Conservation (phyloP, 2,329 filamentous ascomycete genomes). For the Trichoderma semiorbis region DNA sequence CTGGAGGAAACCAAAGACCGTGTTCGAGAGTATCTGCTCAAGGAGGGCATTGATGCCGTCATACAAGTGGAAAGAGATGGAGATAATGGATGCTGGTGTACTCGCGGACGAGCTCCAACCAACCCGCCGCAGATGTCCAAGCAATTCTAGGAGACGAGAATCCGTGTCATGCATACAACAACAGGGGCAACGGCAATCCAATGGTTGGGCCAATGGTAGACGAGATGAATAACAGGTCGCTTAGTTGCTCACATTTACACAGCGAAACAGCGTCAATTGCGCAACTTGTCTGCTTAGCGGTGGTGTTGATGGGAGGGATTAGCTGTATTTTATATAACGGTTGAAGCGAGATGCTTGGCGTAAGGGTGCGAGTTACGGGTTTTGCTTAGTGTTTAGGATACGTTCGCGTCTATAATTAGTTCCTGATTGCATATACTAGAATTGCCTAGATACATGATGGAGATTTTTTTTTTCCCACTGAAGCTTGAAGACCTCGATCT, state of each 20-base stretch:
- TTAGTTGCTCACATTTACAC: not conserved
- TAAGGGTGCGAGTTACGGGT: not conserved
- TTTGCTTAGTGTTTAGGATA: constrained; percentile 12
- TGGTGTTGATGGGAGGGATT: not conserved
- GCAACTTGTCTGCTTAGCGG: not conserved
- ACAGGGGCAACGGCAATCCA: not conserved
- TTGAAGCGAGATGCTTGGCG: constrained; percentile 2
- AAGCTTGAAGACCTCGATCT: not conserved
- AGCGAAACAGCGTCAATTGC: not conserved
- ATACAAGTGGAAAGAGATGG: constrained; percentile 87
- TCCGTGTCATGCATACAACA: not conserved
- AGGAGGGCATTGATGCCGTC: constrained; percentile 73
- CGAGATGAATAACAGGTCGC: not conserved
- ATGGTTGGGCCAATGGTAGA: not conserved
- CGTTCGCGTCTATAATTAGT: not conserved
- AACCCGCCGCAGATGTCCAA: constrained; percentile 31
- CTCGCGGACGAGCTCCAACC: constrained; percentile 27
- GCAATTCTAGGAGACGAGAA: constrained; percentile 28
- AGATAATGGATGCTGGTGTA: constrained; percentile 62
- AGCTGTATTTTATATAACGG: not conserved
- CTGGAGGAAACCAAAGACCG: constrained; percentile 79
- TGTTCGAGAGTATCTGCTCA: constrained; percentile 67
- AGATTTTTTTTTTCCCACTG: not conserved
- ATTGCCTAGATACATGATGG: not conserved
- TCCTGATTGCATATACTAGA: not conserved